phyloP scores from a whole-genome alignment of 2,329 filamentous ascomycete species.

The Aspergillus sclerotialis region DNA sequence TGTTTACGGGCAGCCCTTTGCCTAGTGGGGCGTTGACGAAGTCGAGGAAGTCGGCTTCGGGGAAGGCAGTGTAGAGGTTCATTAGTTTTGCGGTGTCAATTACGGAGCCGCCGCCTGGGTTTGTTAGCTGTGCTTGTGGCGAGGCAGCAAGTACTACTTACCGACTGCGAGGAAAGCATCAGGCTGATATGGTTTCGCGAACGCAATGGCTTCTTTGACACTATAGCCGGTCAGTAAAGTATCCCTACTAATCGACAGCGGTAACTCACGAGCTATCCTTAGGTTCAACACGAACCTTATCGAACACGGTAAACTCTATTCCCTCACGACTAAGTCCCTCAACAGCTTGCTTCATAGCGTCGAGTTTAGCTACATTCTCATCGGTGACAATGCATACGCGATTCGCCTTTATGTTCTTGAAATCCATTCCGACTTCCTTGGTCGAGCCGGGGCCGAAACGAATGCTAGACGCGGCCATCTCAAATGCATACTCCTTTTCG shows the following conservation, averaged over 20 bases:
- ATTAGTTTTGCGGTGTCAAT: conserved; percentile 98
- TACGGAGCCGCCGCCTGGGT: conserved; percentile 67
- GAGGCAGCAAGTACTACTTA: conserved; percentile 13
- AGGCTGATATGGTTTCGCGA: conserved; percentile 69
- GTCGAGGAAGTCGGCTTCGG: conserved; percentile 89
- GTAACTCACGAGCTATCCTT: conserved; percentile 77
- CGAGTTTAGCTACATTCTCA: conserved; percentile 67
- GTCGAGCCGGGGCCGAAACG: conserved; percentile 90
- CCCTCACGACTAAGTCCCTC: conserved; percentile 73
- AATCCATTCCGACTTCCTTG: conserved; percentile 96
- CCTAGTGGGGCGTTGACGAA: conserved; percentile 96
- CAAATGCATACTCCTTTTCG: conserved; percentile 95
- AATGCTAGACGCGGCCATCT: conserved; percentile 94
- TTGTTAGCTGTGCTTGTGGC: no score
- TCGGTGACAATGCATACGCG: conserved; percentile 92
- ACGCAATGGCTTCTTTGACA: conserved; percentile 81
- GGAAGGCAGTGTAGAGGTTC: conserved; percentile 90
- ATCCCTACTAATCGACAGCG: not conserved
- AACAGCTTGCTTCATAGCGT: conserved; percentile 83
- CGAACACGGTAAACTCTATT: conserved; percentile 73
- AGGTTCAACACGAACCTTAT: conserved; percentile 76
- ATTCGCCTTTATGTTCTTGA: conserved; percentile 81
- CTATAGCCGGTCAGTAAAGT: conserved; percentile 37
- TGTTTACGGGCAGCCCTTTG: conserved; percentile 68
- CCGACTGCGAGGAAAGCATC: conserved; percentile 93